Base-by-base conservation (phyloP, 2,329 filamentous ascomycete genomes). In the Exophiala aquamarina region DNA sequence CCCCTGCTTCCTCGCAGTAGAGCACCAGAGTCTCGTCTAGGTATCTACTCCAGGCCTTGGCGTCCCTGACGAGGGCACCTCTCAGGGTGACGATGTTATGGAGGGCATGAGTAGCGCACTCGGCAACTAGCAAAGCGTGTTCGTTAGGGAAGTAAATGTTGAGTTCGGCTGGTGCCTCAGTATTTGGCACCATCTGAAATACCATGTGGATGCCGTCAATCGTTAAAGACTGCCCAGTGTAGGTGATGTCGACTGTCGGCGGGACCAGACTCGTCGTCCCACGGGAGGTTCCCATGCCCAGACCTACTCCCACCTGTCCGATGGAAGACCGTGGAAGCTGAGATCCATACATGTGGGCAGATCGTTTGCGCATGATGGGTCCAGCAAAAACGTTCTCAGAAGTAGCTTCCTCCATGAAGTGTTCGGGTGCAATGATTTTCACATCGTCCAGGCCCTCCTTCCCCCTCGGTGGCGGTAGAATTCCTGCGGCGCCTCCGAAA, bases 61-160 rank as follows among this genome's bases (percentile, higher is more conserved):
- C 62, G 52, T 74, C 70, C 9, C 70, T 60, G 2, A 73, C 70
- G 4, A 57, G 54, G 2, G 69, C 70, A 2, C 71, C 71, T 1
- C 70, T 64, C 11, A 72, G 59, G 0, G 70, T 73, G 4, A 65
- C 50, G 47, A 73, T 66, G 49, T 73, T 73, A 53, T 73, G 70
- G 47, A 73, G 51, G 11, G 54, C 61, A 43, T 73, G 64, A 2
- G 67, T 72, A 3, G 68, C 66, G 21, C 57, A 62, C 51, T 73
- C 71, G 0, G 70, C 60, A 8, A 69, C 61, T 44, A 60, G 70
- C 0, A 74, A 54, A 1, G 70, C 68, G 5, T 52, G 53, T 28
- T 63, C 57, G 6, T 67, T 49, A 3, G 70, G 70, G 32, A 74
- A 67, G 41, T 65, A 63, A 34, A 74, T 61, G 47, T 70, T 69